Base-by-base conservation (phyloP, 1,284 basidiomycete genomes). In the Mycosarcoma maydis region DNA sequence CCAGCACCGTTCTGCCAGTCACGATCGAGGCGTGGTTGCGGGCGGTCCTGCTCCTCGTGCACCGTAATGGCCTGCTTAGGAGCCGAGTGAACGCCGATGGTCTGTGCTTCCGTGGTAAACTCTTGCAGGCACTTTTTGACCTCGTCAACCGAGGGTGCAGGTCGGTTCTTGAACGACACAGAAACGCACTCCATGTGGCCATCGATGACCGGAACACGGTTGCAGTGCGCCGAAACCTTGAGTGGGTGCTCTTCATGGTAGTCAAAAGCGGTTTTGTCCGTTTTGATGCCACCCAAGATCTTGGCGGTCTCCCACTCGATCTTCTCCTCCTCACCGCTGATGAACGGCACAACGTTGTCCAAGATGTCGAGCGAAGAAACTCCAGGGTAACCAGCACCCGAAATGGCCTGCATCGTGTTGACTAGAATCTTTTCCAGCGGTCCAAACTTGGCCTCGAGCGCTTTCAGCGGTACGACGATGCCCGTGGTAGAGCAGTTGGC, bases 401-500 rank as follows among this genome's bases (percentile, higher is more conserved):
- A 94, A 83, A 98, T 95, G 60, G 96, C 96, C 84, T 99, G 96
- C 86, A 99, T 89, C 2, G 96, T 99, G 20, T 92, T 95, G 80
- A 94, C 90, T 78, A 97, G 85, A 73, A 93, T 88, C 11, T 88
- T 88, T 76, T 97, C 92, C 75, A 99, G 85, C 14, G 94, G 93
- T 2, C 96, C 96, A 72, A 98, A 99, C 0, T 90, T 87, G 69
- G 88, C 88, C 84, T 98, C 94, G 72, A 99, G 88, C 0, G 95
- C 95, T 54, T 89, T 88, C 70, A 99, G 88, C 13, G 94, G 93
- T 38, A 98, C 89, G 64, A 96, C 93, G 68, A 92, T 86, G 23
- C 91, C 95, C 2, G 96, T 99, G 16, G 96, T 98, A 30, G 92
- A 92, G 85, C 96, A 98, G 85, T 98, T 98, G 72, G 96, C 96